These are phyloP conservation scores for Kluyveromyces aestuarii DNA, from an alignment of 805 yeast species.

Conservation along the genomic window DNA sequence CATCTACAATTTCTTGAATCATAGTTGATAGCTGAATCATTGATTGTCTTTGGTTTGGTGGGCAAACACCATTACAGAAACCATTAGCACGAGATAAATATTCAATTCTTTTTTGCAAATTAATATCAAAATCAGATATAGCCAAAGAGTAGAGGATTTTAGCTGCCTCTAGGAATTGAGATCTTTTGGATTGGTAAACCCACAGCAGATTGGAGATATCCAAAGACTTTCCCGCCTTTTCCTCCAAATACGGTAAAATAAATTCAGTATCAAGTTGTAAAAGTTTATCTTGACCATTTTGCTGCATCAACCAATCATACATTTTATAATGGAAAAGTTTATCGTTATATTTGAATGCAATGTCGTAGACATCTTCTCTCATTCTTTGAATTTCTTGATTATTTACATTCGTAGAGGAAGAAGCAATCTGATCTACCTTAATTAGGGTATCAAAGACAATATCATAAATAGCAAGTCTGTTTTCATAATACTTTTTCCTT, in stretches of 20 bases:
- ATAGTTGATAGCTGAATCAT: slow-evolving; percentile 60
- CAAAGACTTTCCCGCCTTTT: slow-evolving; percentile 52
- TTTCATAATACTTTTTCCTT: slow-evolving; percentile 40
- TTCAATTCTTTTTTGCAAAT: slow-evolving; percentile 70
- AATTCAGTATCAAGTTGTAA: slow-evolving; percentile 76
- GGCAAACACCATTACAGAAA: slow-evolving; percentile 76
- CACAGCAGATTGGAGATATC: slow-evolving; percentile 77
- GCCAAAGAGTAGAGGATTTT: slow-evolving; percentile 66
- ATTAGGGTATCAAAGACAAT: slow-evolving; percentile 68
- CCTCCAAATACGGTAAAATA: slow-evolving; percentile 67
- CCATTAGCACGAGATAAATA: slow-evolving; percentile 88
- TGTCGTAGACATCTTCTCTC: slow-evolving; percentile 63
- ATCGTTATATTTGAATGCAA: slow-evolving; percentile 68
- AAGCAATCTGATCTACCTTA: slow-evolving; percentile 57
- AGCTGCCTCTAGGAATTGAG: slow-evolving; percentile 77
- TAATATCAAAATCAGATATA: slow-evolving; percentile 58
- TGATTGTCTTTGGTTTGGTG: slow-evolving; percentile 66
- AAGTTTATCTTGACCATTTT: slow-evolving; percentile 68
- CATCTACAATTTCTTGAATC: slow-evolving; percentile 75
- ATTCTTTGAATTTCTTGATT: slow-evolving; percentile 40
- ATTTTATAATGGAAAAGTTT: slow-evolving; percentile 84
- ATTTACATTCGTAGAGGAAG: slow-evolving; percentile 26
- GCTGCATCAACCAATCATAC: slow-evolving; percentile 83
- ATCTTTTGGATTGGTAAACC: slow-evolving; percentile 80
- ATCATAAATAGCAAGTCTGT: slow-evolving; percentile 54